phyloP scores from a whole-genome alignment of 1,284 basidiomycete species.

The Apiotrichum brassicae region DNA sequence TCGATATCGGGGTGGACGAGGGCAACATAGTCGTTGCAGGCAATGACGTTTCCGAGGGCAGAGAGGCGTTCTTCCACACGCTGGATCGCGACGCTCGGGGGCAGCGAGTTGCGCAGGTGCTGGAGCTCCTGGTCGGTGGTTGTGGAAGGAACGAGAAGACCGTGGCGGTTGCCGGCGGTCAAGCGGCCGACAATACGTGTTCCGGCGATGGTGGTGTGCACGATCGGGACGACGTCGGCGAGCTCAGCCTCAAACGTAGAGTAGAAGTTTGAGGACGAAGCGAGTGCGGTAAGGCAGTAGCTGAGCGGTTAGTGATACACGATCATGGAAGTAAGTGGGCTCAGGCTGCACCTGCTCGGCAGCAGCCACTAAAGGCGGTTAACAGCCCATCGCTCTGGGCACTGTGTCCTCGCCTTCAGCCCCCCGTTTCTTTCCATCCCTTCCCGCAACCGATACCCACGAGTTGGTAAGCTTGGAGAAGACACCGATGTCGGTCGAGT shows the following conservation, averaged over 20 bases:
- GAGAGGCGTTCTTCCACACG: constrained; percentile 93
- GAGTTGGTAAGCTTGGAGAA: constrained; percentile 90
- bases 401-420: too few relatives aligned
- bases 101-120: constrained; percentile 93
- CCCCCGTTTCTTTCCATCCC: neutral
- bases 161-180: constrained; percentile 92
- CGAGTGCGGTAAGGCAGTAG: constrained; percentile 86
- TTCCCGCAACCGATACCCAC: constrained; percentile 27
- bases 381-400: too few relatives aligned
- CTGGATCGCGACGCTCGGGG: constrained; percentile 85
- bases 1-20: constrained; percentile 97
- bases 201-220: constrained; percentile 93
- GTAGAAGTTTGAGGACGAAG: constrained; percentile 97
- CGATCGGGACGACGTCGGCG: constrained; percentile 88
- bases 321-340: neutral
- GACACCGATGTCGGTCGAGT: constrained; percentile 92
- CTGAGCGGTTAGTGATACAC: constrained; percentile 39
- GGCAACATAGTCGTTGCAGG: constrained; percentile 95
- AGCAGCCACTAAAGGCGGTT: too few relatives aligned
- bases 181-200: constrained; percentile 90
- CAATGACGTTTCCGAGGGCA: constrained; percentile 96
- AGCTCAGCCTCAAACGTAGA: constrained; percentile 94
- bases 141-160: constrained; percentile 88
- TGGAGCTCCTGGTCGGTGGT: constrained; percentile 98
- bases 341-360: too few relatives aligned